A percentile compares a stretch with the other conserved stretches of the same genome.
These are phyloP conservation scores for Hanseniaspora jakobsenii DNA, from an alignment of 805 yeast species.

Conservation along the genomic window DNA sequence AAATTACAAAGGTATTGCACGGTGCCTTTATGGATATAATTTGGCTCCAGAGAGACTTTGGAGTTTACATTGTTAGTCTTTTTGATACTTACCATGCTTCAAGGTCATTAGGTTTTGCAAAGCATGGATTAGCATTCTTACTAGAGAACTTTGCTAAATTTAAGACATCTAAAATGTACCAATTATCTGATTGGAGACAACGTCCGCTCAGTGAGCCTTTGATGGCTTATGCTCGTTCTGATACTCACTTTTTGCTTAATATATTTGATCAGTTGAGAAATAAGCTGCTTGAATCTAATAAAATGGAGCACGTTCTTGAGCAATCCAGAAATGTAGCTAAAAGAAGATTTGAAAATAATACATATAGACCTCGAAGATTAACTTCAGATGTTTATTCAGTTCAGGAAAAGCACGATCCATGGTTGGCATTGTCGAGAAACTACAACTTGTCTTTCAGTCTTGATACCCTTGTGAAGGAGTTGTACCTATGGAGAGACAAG, in stretches of 20 bases:
- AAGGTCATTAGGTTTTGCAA: slow-evolving; percentile 62
- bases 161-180: slow-evolving; percentile 85
- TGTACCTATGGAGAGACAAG: slow-evolving; percentile 75
- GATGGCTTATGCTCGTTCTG: slow-evolving; percentile 82
- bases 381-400: slow-evolving; percentile 36
- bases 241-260: slow-evolving; percentile 79
- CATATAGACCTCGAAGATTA: slow-evolving; percentile 37
- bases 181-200: slow-evolving; percentile 90
- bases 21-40: slow-evolving; percentile 95
- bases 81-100: slow-evolving; percentile 93
- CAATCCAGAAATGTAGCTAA: slow-evolving; percentile 71
- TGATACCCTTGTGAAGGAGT: slow-evolving; percentile 42
- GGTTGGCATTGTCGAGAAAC: slow-evolving; percentile 49
- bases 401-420: slow-evolving; percentile 49
- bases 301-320: slow-evolving; percentile 49
- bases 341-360: slow-evolving; percentile 70
- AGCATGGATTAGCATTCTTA: slow-evolving; percentile 71
- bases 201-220: slow-evolving; percentile 71
- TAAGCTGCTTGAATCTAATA: slow-evolving; percentile 40
- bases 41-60: slow-evolving; percentile 94
- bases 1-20: slow-evolving; percentile 75
- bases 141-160: slow-evolving; percentile 71
- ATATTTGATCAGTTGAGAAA: slow-evolving; percentile 67
- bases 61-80: slow-evolving; percentile 74
- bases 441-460: slow-evolving; percentile 49